phyloP scores from a whole-genome alignment of 768 basidiomycete species.

The Brasilioporus rufonigricans region DNA sequence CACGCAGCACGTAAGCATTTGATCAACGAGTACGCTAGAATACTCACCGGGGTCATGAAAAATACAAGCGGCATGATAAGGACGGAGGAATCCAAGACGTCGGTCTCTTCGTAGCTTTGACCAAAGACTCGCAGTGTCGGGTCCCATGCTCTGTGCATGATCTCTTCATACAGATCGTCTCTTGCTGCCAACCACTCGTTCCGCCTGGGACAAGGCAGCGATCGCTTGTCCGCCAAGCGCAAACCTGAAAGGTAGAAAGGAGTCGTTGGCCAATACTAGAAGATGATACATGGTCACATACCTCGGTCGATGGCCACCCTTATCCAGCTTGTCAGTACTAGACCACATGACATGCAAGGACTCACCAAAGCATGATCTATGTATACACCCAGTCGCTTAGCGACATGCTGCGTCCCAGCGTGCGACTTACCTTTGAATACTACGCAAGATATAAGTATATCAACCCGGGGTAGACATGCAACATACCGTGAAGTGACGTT shows the following conservation, averaged over 20 bases:
- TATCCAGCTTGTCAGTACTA: slow-evolving; percentile 1
- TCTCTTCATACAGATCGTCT: slow-evolving; percentile 88
- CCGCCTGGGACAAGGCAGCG: slow-evolving; percentile 79
- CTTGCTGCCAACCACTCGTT: slow-evolving; percentile 70
- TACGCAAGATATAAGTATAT: slow-evolving; percentile 24
- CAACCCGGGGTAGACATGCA: not conserved
- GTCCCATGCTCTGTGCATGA: slow-evolving; percentile 90
- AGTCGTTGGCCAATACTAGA: not conserved
- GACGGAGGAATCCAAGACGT: slow-evolving; percentile 82
- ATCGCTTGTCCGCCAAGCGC: slow-evolving; percentile 92
- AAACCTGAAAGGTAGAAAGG: slow-evolving; percentile 47
- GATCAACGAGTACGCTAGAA: not conserved
- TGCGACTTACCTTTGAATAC: slow-evolving; percentile 71
- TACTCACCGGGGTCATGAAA: slow-evolving; percentile 76
- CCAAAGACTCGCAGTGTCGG: slow-evolving; percentile 64
- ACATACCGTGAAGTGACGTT: slow-evolving; percentile 81
- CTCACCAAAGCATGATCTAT: slow-evolving; percentile 88
- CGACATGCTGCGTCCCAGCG: not conserved
- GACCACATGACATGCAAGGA: not conserved
- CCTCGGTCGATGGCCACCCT: slow-evolving; percentile 97
- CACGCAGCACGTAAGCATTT: not conserved
- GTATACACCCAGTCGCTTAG: slow-evolving; percentile 6
- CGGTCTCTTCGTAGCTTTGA: slow-evolving; percentile 87
- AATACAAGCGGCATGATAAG: slow-evolving; percentile 93
- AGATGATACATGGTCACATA: slow-evolving; percentile 8